These are phyloP conservation scores for Boletus pseudopeckii DNA, from an alignment of 768 basidiomycete genomes.

Conservation along the genomic window DNA sequence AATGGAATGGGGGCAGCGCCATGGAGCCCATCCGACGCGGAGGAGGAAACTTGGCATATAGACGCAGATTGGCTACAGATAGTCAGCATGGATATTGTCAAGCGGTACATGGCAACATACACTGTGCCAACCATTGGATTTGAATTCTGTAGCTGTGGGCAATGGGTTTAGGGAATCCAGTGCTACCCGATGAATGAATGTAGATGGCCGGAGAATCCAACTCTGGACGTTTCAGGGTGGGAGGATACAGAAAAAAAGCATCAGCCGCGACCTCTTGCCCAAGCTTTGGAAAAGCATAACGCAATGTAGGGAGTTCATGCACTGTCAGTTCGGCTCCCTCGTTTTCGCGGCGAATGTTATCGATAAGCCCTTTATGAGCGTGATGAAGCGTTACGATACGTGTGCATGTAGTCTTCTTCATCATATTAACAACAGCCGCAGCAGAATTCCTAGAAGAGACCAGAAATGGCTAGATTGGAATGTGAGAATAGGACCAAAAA, in stretches of 20 bases:
- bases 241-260: constrained; percentile 18
- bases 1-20: constrained; percentile 29
- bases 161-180: constrained; percentile 49
- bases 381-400: constrained; percentile 18
- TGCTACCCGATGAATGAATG: constrained; percentile 51
- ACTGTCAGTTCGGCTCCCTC: constrained; percentile 3
- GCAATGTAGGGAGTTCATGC: constrained; percentile 18
- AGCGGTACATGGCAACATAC: constrained; percentile 24
- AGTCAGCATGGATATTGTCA: neutral
- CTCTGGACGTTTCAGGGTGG: constrained; percentile 10
- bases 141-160: constrained; percentile 33
- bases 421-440: constrained; percentile 33
- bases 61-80: constrained; percentile 1
- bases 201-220: constrained; percentile 40
- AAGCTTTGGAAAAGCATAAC: constrained; percentile 39
- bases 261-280: constrained; percentile 29
- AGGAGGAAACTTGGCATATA: constrained; percentile 2
- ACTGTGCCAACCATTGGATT: constrained; percentile 33
- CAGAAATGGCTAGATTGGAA: constrained; percentile 30
- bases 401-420: constrained; percentile 20
- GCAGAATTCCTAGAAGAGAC: constrained; percentile 42
- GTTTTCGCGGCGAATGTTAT: neutral
- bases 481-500: constrained; percentile 24
- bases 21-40: constrained; percentile 22
- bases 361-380: constrained; percentile 17